phyloP scores from a whole-genome alignment of 148 eudicot species.

The Fallopia convolvulus region DNA sequence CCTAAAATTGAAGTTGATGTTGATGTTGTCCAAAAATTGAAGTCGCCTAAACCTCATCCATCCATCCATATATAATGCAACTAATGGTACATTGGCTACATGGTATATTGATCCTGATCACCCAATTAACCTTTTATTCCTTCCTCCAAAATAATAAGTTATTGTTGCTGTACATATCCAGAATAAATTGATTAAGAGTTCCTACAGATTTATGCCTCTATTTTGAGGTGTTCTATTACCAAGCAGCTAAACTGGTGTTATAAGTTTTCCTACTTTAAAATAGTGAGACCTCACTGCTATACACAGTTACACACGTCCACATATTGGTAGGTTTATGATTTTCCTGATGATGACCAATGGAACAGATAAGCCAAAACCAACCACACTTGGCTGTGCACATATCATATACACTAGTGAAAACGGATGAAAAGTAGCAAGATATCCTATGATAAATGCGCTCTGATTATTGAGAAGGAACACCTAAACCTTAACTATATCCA shows the following conservation, averaged over 20 bases:
- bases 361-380: background rate
- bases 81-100: background rate
- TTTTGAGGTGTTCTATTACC: background rate
- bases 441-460: background rate
- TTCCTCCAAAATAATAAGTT: background rate
- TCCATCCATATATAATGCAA: background rate
- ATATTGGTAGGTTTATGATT: background rate
- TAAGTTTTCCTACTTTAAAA: background rate
- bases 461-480: background rate
- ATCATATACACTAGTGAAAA: background rate
- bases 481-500: background rate
- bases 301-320: background rate
- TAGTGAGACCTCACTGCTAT: background rate
- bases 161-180: conserved; percentile 3
- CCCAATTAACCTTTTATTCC: background rate
- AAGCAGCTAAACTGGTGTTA: background rate
- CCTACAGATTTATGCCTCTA: background rate
- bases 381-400: background rate
- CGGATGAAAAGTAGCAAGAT: background rate
- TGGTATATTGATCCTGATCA: background rate
- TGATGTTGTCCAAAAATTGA: background rate
- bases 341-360: background rate
- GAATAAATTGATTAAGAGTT: background rate
- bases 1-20: background rate
- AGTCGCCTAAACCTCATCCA: background rate